These are phyloP conservation scores for Groenewaldozyma sp. DNA, from an alignment of 1,139 yeast species.

Conservation along the genomic window DNA sequence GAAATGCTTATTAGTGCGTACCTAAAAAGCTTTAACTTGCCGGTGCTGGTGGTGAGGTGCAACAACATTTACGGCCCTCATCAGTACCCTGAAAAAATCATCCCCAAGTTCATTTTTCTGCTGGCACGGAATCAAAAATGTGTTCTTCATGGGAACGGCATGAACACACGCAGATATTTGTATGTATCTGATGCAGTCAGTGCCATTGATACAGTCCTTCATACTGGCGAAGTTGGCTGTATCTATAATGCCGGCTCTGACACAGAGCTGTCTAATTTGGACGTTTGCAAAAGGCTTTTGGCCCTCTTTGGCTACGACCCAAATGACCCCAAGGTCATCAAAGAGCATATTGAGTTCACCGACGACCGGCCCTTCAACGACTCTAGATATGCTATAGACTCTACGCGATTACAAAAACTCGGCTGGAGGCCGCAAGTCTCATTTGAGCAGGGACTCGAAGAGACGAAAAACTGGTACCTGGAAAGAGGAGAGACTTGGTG, in stretches of 20 bases:
- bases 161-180: constrained; percentile 38
- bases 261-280: constrained; percentile 37
- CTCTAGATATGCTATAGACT: constrained; percentile 37
- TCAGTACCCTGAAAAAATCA: constrained; percentile 50
- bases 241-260: constrained; percentile 44
- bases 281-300: constrained; percentile 26
- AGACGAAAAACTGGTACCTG: constrained; percentile 31
- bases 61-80: constrained; percentile 50
- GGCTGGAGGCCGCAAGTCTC: constrained; percentile 42
- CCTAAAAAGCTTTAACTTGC: constrained; percentile 37
- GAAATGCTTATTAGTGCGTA: constrained; percentile 46
- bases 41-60: constrained; percentile 39
- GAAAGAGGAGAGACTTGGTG: constrained; percentile 26
- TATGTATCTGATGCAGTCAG: constrained; percentile 41
- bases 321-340: constrained; percentile 11
- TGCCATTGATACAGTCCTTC: constrained; percentile 35
- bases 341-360: constrained; percentile 28
- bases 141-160: constrained; percentile 43
- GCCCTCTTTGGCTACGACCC: constrained; percentile 21
- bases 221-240: constrained; percentile 29
- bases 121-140: constrained; percentile 26
- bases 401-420: constrained; percentile 29
- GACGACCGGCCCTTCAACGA: constrained; percentile 48
- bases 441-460: constrained; percentile 33
- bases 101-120: constrained; percentile 35